Conservation (phyloP, 768 basidiomycete species). For the Tubosaeta sp. region DNA sequence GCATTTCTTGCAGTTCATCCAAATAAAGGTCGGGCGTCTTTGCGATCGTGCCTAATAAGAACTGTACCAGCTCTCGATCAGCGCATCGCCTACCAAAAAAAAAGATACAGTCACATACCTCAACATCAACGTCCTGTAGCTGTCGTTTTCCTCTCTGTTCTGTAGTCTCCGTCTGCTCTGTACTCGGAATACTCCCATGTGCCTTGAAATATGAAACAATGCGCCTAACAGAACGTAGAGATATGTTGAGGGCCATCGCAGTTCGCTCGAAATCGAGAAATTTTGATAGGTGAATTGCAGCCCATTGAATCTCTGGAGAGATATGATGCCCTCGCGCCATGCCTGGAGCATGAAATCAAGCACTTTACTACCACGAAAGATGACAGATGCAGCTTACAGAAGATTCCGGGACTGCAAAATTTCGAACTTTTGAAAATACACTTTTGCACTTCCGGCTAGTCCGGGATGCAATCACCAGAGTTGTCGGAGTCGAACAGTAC, state of each 20-base stretch:
- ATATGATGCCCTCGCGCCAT: not conserved
- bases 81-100: not conserved
- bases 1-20: not conserved
- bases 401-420: not conserved
- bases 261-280: not conserved
- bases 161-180: not conserved
- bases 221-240: not conserved
- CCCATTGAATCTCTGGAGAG: not conserved
- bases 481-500: not conserved
- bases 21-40: not conserved
- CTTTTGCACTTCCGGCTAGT: constrained; percentile 14
- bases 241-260: not conserved
- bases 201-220: not conserved
- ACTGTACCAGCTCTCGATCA: not conserved
- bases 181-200: not conserved
- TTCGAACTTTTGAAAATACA: constrained; percentile 2
- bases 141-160: not conserved
- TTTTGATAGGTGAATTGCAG: not conserved
- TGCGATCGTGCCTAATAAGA: not conserved
- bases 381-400: not conserved
- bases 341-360: not conserved
- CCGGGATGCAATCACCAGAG: not conserved
- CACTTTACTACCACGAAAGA: not conserved
- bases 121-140: not conserved
- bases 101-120: not conserved